Evolutionary conservation across 225 moss, liverwort and hornwort species (phyloP), one percentile per base, ranked within the genome.

Genomic region (Marchantia paleacea): DNA sequence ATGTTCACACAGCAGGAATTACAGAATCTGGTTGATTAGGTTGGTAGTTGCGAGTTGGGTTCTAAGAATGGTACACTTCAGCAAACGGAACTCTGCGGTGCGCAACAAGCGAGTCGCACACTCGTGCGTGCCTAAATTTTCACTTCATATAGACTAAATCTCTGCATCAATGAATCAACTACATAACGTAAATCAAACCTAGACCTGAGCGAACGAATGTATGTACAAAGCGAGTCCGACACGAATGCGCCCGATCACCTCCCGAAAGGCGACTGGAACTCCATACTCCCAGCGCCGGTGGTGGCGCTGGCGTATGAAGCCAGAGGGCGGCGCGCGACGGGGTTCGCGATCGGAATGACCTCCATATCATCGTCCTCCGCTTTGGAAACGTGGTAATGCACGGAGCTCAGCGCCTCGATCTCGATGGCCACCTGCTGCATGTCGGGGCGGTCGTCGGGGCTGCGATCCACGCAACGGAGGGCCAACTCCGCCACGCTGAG

Each of bases 401-500:
- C 55, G n/a, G 55, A 53, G 29, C 74, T 74, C 0, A 74, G 53
- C 29, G 54, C 74, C 13, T 54, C 74, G 6, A 74, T 25, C 15
- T 74, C 74, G 54, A 26, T 0, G 29, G 55, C 74, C 75, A 76
- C 75, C 39, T 58, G 58, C 26, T 71, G 67, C 81, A 85, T 85
- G 64, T 53, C 49, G 6, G 84, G 84, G n/a, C 84, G 70, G 20
- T 76, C 60, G 22, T 77, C 58, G 26, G 80, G 69, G 54, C 55
- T 65, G 28, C 65, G 30, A 24, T 69, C 62, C 15, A 85, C 71
- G 72, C 84, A 85, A 28, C 78, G 55, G 26, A 85, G 65, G 14
- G 84, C 84, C 69, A 85, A 72, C n/a, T 78, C 72, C 16, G 65
- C 84, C 7, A 85, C 78, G 52, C 78, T 71, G 14, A 78, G 71